Conservation (phyloP, 495 filamentous ascomycete species). For the Podospora conica region DNA sequence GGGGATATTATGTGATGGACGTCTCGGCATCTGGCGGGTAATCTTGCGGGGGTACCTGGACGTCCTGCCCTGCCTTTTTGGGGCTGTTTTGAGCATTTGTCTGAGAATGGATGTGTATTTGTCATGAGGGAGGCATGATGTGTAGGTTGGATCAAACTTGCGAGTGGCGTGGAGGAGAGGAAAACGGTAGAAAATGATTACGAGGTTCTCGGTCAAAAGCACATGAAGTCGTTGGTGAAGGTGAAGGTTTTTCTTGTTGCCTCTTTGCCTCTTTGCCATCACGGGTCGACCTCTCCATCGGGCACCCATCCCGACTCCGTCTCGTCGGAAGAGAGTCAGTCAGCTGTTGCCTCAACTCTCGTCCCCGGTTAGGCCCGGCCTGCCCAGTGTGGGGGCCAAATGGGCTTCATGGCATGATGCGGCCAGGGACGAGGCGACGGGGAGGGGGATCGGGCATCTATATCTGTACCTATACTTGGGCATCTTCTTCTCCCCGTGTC, state of each 20-base stretch:
- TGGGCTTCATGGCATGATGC: neutral
- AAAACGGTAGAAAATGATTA: too few species aligned
- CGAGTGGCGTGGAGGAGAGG: neutral
- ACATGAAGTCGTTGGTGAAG: neutral
- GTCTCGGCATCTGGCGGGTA: neutral
- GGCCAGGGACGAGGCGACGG: too few species aligned
- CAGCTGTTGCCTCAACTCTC: too few species aligned
- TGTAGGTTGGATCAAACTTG: neutral
- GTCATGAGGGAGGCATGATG: neutral
- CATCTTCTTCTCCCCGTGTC: too few species aligned
- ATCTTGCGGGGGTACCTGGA: neutral
- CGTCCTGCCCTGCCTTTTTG: neutral
- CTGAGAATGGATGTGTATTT: neutral
- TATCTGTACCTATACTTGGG: too few species aligned
- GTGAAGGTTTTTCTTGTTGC: neutral
- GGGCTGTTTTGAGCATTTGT: neutral
- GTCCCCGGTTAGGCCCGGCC: neutral
- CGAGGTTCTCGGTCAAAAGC: neutral
- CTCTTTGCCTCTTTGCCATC: neutral
- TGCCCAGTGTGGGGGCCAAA: neutral
- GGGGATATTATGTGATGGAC: neutral
- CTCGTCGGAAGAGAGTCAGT: too few species aligned
- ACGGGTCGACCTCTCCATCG: neutral
- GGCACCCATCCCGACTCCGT: neutral
- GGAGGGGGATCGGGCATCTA: neutral